Percentiles rank a stretch among this genome's conserved stretches.
Evolutionary conservation across 2,329 filamentous ascomycete genomes (phyloP).

Genomic region (Colletotrichum sp.): DNA sequence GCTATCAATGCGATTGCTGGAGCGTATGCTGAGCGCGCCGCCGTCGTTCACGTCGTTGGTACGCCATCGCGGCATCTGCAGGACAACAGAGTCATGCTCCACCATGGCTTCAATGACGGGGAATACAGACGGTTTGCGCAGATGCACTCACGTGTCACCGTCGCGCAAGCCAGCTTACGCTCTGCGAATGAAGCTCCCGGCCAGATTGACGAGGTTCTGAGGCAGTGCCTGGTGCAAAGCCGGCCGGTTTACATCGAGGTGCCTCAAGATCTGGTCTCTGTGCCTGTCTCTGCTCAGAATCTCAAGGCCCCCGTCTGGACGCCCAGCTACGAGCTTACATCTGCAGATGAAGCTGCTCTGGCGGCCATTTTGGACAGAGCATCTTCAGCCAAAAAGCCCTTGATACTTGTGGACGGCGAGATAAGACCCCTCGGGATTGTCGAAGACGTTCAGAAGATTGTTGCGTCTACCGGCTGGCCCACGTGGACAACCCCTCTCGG

Average conservation of each 20-base stretch:
- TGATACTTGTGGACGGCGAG: constrained; percentile 7
- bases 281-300: constrained; percentile 33
- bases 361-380: constrained; percentile 43
- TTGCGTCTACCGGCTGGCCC: neutral
- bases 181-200: constrained; percentile 49
- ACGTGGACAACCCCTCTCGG: neutral
- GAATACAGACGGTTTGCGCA: constrained; percentile 55
- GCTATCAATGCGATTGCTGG: constrained; percentile 65
- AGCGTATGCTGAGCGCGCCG: constrained; percentile 59
- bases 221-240: constrained; percentile 55
- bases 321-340: constrained; percentile 8
- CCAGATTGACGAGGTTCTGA: constrained; percentile 55
- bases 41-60: constrained; percentile 64
- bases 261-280: constrained; percentile 55
- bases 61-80: constrained; percentile 50
- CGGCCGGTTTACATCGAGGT: constrained; percentile 62
- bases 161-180: constrained; percentile 50
- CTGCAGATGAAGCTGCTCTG: constrained; percentile 32
- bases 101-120: constrained; percentile 59
- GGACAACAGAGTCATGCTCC: constrained; percentile 45
- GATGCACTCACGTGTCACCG: constrained; percentile 54
- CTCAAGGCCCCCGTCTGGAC: constrained; percentile 30
- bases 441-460: neutral
- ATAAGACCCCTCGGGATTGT: neutral
- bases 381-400: constrained; percentile 24